Evolutionary conservation across 352 stramenopile genomes (phyloP).

Genomic region (Globisporangium ultimum): DNA sequence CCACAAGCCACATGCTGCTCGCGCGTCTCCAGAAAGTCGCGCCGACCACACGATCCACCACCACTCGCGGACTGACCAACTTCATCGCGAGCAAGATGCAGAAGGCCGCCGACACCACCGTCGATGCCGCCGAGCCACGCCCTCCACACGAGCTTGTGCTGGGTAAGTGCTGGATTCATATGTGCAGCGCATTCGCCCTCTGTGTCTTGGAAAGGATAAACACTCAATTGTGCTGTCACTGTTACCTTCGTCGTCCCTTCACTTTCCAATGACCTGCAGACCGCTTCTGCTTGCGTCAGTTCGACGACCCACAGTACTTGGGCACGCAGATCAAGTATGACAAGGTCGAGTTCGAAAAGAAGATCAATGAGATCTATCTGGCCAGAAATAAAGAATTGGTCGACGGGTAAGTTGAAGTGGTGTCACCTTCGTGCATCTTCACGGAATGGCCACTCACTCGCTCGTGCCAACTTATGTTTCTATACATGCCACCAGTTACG

Average conservation of each 20-base stretch:
- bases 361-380: slow-evolving; percentile 83
- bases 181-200: background rate
- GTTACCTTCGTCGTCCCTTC: background rate
- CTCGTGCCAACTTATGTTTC: background rate
- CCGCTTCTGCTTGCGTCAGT: slow-evolving; percentile 81
- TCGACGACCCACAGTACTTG: slow-evolving; percentile 76
- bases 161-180: slow-evolving; percentile 22
- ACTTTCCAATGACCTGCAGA: slow-evolving; percentile 27
- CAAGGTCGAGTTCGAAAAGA: slow-evolving; percentile 70
- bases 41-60: slow-evolving; percentile 1
- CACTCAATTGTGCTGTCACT: background rate
- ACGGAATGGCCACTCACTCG: background rate
- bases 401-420: slow-evolving; percentile 43
- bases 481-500: slow-evolving; percentile 73
- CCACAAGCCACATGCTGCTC: slow-evolving; percentile 39
- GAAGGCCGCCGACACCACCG: slow-evolving; percentile 18
- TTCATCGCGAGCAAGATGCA: slow-evolving; percentile 45
- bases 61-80: slow-evolving; percentile 26
- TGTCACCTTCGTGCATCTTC: background rate
- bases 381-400: slow-evolving; percentile 57
- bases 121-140: slow-evolving; percentile 23
- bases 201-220: background rate
- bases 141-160: slow-evolving; percentile 48
- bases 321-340: slow-evolving; percentile 70
- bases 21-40: slow-evolving; percentile 25